Evolutionary conservation across 2,329 filamentous ascomycete genomes (phyloP), one percentile per base, ranked within the genome.

Genomic region (Alternaria longipes): DNA sequence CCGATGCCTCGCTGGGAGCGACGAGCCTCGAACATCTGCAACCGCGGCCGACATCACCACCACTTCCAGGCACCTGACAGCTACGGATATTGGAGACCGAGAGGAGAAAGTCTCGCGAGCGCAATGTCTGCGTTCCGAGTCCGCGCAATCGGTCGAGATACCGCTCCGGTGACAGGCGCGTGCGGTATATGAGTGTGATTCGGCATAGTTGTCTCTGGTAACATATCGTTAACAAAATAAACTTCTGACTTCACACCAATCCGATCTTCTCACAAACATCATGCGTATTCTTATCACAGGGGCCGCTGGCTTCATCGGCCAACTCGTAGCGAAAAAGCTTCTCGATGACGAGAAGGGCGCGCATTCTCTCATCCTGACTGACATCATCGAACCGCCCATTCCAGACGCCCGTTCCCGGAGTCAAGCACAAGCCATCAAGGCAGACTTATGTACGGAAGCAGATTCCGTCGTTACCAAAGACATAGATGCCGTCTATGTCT

Each of bases 261-360:
- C 12, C 24, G 9, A 34, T n/a, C 26, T 38, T 5, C 18, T 22
- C 34, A 64, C 28, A 28, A 34, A 8, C 22, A 62, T 12, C 22
- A 69, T 69, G 65, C 60, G 55, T 56, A 83, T 89, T 38, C 84
- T 89, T 70, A 87, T 89, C 69, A 89, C 86, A 7, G 87, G 87
- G 3, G 86, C 82, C 2, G 85, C 85, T 26, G 87, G 87, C 58
- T 89, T 89, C 73, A 84, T 89, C 55, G 86, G 87, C 63, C 86
- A 88, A 72, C 79, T 86, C 26, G 81, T 89, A 8, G 81, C 85
- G 5, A 80, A 80, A 41, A 81, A 84, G 24, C 80, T 89, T 1
- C 80, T 89, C 11, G 78, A 82, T 12, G 78, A 82, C 60, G 77
- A 81, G 11, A 75, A 81, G 58, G 30, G 20, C 14, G 40, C 59